These are phyloP conservation scores for Corinectria fuckeliana DNA, from an alignment of 2,329 filamentous ascomycete species.

Conservation along the genomic window DNA sequence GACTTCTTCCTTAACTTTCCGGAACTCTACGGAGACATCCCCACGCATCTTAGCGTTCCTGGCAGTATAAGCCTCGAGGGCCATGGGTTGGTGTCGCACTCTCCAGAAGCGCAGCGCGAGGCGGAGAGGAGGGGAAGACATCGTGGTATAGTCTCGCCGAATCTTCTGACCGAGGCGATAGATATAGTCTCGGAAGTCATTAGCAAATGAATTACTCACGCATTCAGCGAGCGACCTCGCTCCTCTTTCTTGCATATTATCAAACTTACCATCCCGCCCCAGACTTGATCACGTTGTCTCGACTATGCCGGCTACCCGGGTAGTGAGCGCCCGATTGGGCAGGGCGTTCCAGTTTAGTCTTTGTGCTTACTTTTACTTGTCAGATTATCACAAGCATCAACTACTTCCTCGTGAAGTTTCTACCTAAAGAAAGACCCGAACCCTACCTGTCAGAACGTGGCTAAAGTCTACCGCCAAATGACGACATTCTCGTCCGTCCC, in stretches of 20 bases:
- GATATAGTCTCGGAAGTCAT: not conserved
- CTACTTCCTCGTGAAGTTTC: too few relatives aligned
- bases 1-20: constrained; percentile 39
- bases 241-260: not conserved
- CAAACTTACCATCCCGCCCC: too few relatives aligned
- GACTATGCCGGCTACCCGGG: too few relatives aligned
- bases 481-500: constrained; percentile 34
- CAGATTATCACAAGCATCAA: too few relatives aligned
- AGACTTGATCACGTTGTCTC: too few relatives aligned
- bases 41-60: not conserved
- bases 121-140: not conserved
- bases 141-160: too few relatives aligned
- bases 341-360: too few relatives aligned
- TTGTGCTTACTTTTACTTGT: too few relatives aligned
- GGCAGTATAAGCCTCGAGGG: not conserved
- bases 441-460: not conserved
- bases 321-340: too few relatives aligned
- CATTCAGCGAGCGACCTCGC: not conserved
- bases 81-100: not conserved
- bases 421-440: not conserved
- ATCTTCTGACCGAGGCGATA: not conserved
- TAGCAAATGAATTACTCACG: not conserved
- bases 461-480: constrained; percentile 16
- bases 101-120: not conserved
- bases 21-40: constrained; percentile 42